Evolutionary conservation across 192 early-diverging fungal species (phyloP).

Genomic region (Entomortierella parvispora): DNA sequence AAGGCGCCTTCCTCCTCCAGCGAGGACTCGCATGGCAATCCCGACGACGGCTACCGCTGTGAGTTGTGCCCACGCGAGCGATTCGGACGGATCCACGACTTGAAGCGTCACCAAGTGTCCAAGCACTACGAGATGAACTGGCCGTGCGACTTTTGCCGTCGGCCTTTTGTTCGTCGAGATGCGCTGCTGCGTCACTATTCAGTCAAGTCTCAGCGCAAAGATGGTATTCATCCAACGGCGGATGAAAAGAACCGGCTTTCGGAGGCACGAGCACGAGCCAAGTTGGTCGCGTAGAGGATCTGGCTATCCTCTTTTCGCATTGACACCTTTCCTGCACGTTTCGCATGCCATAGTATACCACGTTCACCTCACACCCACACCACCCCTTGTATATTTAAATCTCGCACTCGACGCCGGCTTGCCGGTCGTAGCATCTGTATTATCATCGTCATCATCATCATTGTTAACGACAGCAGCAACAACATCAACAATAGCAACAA

Average conservation of each 20-base stretch:
- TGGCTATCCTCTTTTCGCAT: too few relatives aligned
- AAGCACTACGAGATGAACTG: constrained; percentile 53
- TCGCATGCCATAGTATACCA: too few relatives aligned
- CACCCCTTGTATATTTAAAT: too few relatives aligned
- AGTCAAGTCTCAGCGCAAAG: constrained; percentile 41
- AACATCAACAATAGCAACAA: too few relatives aligned
- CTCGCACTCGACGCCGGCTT: too few relatives aligned
- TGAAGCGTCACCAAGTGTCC: constrained; percentile 42
- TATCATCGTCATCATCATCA: too few relatives aligned
- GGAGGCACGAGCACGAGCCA: constrained; percentile 37
- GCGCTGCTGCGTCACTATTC: constrained; percentile 43
- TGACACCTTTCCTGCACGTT: too few relatives aligned
- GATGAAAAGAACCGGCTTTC: constrained; percentile 35
- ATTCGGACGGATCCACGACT: constrained; percentile 42
- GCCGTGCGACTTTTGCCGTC: constrained; percentile 48
- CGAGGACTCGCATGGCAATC: neutral
- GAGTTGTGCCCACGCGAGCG: constrained; percentile 38
- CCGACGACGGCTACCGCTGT: constrained; percentile 1
- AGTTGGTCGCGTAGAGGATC: constrained; percentile 25
- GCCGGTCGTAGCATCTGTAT: too few relatives aligned
- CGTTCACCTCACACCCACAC: too few relatives aligned
- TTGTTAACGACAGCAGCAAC: too few relatives aligned
- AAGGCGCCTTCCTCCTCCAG: too few relatives aligned
- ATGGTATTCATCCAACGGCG: constrained; percentile 41
- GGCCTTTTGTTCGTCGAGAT: constrained; percentile 46